Percentiles rank a stretch among this genome's conserved stretches.
Conservation (phyloP, 2,329 filamentous ascomycete species). For the Neocucurbitaria cava region DNA sequence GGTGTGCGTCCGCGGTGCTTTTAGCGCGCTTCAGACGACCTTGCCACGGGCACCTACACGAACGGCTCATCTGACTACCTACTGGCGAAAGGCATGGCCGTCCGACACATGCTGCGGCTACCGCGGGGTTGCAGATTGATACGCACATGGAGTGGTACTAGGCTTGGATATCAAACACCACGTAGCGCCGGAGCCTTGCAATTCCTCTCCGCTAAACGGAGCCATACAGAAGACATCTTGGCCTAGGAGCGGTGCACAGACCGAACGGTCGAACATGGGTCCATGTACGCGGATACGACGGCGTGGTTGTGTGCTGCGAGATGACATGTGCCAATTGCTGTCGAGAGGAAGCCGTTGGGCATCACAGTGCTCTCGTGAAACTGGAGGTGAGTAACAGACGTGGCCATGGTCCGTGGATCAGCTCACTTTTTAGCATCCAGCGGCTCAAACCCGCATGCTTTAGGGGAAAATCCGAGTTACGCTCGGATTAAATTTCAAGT, state of each 20-base stretch:
- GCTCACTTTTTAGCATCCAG: neutral
- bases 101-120: slow-evolving; percentile 25
- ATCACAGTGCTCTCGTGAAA: neutral
- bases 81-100: slow-evolving; percentile 7
- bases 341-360: slow-evolving; percentile 5
- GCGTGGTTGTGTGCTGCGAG: slow-evolving; percentile 23
- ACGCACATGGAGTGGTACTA: slow-evolving; percentile 22
- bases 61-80: slow-evolving; percentile 20
- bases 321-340: slow-evolving; percentile 21
- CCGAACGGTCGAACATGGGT: slow-evolving; percentile 17
- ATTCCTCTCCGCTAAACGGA: slow-evolving; percentile 29
- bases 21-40: neutral
- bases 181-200: slow-evolving; percentile 24
- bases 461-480: neutral
- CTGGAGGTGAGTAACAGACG: neutral
- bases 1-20: neutral
- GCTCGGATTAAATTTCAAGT: neutral
- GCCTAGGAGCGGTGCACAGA: slow-evolving; percentile 23
- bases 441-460: neutral
- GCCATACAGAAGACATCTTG: slow-evolving; percentile 18
- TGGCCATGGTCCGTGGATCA: neutral
- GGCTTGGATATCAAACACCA: slow-evolving; percentile 30
- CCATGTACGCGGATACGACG: slow-evolving; percentile 20
- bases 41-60: neutral
- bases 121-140: slow-evolving; percentile 26